Conservation (phyloP, 345 rosid species). For the Salix arbutifolia region DNA sequence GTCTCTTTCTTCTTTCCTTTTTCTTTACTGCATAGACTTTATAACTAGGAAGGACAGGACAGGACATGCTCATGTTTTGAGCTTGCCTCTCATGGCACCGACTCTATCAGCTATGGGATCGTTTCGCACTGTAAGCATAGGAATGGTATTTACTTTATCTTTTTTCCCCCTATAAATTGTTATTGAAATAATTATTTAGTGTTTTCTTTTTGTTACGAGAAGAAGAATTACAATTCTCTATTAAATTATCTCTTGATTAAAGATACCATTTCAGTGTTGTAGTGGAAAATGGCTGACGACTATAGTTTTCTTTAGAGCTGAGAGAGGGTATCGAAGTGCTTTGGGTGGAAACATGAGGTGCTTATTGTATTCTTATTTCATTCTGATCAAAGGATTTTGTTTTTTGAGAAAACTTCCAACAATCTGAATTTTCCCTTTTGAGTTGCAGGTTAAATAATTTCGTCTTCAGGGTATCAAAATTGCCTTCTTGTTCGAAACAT, state of each 20-base stretch:
- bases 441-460: slow-evolving; percentile 43
- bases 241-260: background rate
- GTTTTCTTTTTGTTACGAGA: background rate
- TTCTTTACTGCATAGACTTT: background rate
- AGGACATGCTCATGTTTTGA: slow-evolving; percentile 4
- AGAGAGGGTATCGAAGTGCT: slow-evolving; percentile 39
- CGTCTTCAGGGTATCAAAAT: slow-evolving; percentile 31
- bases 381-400: background rate
- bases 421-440: slow-evolving; percentile 3
- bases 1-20: background rate
- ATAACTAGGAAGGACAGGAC: slow-evolving; percentile 16
- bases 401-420: background rate
- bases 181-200: background rate
- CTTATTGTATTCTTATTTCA: background rate
- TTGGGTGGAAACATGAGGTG: slow-evolving; percentile 42
- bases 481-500: slow-evolving; percentile 48
- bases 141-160: background rate
- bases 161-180: background rate
- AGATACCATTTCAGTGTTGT: slow-evolving; percentile 32
- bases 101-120: slow-evolving; percentile 14
- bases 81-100: slow-evolving; percentile 14
- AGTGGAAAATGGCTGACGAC: slow-evolving; percentile 37
- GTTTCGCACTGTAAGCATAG: slow-evolving; percentile 12
- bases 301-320: slow-evolving; percentile 36
- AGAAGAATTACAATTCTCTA: background rate